Evolutionary conservation across 768 basidiomycete species (phyloP), one percentile per base, ranked within the genome.

Genomic region (Naematelia aurantialba): DNA sequence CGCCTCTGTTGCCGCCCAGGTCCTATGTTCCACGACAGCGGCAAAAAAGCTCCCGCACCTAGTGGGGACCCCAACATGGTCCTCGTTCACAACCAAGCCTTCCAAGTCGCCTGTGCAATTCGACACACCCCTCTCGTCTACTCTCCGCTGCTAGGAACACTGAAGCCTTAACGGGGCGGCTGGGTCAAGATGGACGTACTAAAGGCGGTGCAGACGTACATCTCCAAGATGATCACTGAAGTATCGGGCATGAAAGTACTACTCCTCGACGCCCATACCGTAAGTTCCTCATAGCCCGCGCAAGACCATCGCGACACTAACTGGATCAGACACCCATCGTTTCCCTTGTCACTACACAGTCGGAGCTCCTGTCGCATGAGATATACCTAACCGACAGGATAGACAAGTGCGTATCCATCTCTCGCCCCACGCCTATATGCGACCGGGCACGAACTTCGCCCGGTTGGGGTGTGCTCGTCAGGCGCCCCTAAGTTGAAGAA

Each of bases 301-400:
- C 27, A 55, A n/a, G 47, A 29, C 27, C 53, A 31, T 4, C 17
- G 3, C 5, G 4, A 25, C 46, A 21, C 3, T 12, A 5, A 1
- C 31, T 25, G 3, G 4, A n/a, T 19, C 52, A 75, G 91, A 97
- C 94, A 4, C 93, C 94, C 0, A 93, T 98, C 60, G 87, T 99
- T 4, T 97, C 93, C 2, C 82, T 97, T 17, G 89, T 93, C 2
- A 87, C 90, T 0, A 98, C 96, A 0, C 96, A 98, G 74, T 91
- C 92, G 1, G 87, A 86, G 8, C 82, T 99, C 26, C 81, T 99
- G 45, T 87, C 92, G 2, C 91, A 98, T 67, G 93, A 99, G 74
- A 90, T 98, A 45, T 99, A 99, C 79, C 83, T 99, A 54, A 99
- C 94, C 3, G 96, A 99, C 80, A 84, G 92, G 56, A 90, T 99